A percentile compares a stretch with the other conserved stretches of the same genome.
phyloP scores from a whole-genome alignment of 352 stramenopile species.

The Globisporangium paroecandrum region DNA sequence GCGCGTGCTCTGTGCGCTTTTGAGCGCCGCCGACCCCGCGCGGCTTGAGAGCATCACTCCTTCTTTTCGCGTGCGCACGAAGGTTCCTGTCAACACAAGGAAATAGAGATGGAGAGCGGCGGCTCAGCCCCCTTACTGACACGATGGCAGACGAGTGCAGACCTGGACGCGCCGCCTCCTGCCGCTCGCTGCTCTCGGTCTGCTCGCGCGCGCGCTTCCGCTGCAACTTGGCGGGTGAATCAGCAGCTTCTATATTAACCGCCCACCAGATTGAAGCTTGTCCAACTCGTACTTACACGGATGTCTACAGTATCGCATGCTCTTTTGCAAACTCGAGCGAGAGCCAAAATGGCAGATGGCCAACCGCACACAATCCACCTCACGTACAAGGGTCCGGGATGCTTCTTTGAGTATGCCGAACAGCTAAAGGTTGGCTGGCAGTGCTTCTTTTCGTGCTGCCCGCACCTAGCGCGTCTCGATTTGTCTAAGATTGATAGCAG shows the following conservation, averaged over 20 bases:
- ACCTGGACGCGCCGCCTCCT: not conserved
- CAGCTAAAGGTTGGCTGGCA: conserved; percentile 16
- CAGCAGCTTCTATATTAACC: not conserved
- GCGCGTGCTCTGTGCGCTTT: conserved; percentile 44
- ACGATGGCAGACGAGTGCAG: not conserved
- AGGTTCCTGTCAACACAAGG: not conserved
- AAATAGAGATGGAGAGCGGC: not conserved
- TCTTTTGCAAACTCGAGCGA: not conserved
- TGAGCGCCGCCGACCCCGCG: conserved; percentile 12
- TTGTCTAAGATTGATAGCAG: not conserved
- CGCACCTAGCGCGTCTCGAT: conserved; percentile 15
- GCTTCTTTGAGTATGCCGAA: not conserved
- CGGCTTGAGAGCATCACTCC: not conserved
- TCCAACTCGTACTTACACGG: not conserved
- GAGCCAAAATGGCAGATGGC: not conserved
- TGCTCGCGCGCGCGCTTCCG: not conserved
- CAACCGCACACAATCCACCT: not conserved
- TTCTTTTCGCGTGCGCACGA: too few species aligned
- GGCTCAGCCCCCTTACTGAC: too few species aligned
- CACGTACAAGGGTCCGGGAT: not conserved
- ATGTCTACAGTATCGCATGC: not conserved
- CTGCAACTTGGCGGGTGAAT: not conserved
- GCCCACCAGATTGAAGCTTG: not conserved
- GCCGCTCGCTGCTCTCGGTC: not conserved
- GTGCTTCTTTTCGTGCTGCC: conserved; percentile 8